phyloP scores from a whole-genome alignment of 139 green algal species.

The Asterochloris erici region DNA sequence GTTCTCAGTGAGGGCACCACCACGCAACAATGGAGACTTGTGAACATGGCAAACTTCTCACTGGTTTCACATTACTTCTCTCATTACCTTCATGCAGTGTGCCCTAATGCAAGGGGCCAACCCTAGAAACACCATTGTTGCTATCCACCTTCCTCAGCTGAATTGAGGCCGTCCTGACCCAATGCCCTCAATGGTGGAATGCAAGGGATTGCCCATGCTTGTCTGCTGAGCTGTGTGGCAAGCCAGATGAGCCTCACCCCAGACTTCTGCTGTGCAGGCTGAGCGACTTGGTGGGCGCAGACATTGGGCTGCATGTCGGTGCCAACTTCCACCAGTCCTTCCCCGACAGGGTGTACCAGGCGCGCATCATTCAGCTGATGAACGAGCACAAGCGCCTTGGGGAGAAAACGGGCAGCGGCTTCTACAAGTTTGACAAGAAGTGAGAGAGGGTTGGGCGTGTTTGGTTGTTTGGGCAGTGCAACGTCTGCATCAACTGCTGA shows the following conservation, averaged over 20 bases:
- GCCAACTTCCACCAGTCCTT: conserved; percentile 91
- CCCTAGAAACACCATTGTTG: no score
- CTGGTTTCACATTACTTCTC: not conserved
- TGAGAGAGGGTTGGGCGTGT: conserved; percentile 18
- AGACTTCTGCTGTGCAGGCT: conserved; percentile 37
- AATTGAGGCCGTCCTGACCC: no score
- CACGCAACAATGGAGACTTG: not conserved
- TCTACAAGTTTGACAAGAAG: conserved; percentile 89
- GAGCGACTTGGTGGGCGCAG: conserved; percentile 77
- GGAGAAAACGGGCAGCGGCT: conserved; percentile 90
- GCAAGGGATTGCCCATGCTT: no score
- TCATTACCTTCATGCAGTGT: no score
- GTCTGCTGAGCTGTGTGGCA: no score
- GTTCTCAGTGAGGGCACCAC: not conserved
- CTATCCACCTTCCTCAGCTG: no score
- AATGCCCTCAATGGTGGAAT: no score
- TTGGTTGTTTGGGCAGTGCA: not conserved
- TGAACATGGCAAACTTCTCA: not conserved
- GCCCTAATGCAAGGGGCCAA: no score
- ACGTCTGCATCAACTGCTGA: no score
- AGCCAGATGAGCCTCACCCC: no score
- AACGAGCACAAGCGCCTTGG: conserved; percentile 84
- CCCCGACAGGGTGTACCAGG: conserved; percentile 78
- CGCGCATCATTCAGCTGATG: conserved; percentile 72
- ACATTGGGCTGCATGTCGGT: conserved; percentile 92